These are phyloP conservation scores for Cotoneaster glaucophyllus DNA, from an alignment of 306 rosid genomes.

Conservation along the genomic window DNA sequence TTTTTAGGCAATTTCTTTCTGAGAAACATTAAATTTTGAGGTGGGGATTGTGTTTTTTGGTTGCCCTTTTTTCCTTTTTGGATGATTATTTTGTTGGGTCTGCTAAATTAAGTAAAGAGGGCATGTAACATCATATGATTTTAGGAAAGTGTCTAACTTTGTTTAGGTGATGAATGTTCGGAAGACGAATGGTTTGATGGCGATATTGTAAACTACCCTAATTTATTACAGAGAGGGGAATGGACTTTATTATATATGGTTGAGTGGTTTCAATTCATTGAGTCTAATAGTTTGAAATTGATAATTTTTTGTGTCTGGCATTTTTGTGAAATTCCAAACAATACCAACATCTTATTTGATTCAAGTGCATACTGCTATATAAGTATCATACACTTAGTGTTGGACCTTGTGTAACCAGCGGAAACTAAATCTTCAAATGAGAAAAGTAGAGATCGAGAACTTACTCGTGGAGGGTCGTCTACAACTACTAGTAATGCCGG, in stretches of 20 bases:
- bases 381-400: slow-evolving; percentile 3
- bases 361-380: neutral
- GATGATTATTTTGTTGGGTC: neutral
- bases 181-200: neutral
- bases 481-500: slow-evolving; percentile 62
- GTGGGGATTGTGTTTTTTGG: neutral
- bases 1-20: neutral
- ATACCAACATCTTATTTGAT: neutral
- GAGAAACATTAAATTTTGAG: neutral
- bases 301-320: slow-evolving; percentile 8
- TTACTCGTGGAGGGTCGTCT: slow-evolving; percentile 49
- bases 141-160: neutral
- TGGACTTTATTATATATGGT: neutral
- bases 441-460: slow-evolving; percentile 43
- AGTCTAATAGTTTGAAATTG: neutral
- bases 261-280: slow-evolving; percentile 4
- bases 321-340: slow-evolving; percentile 1
- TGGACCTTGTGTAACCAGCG: slow-evolving; percentile 27
- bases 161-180: neutral
- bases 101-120: slow-evolving; percentile 12
- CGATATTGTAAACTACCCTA: neutral
- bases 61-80: neutral
- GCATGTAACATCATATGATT: neutral
- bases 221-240: neutral
- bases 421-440: slow-evolving; percentile 50